Evolutionary conservation across 2,329 filamentous ascomycete species (phyloP).

Genomic region (Phialemonium atrogriseum): DNA sequence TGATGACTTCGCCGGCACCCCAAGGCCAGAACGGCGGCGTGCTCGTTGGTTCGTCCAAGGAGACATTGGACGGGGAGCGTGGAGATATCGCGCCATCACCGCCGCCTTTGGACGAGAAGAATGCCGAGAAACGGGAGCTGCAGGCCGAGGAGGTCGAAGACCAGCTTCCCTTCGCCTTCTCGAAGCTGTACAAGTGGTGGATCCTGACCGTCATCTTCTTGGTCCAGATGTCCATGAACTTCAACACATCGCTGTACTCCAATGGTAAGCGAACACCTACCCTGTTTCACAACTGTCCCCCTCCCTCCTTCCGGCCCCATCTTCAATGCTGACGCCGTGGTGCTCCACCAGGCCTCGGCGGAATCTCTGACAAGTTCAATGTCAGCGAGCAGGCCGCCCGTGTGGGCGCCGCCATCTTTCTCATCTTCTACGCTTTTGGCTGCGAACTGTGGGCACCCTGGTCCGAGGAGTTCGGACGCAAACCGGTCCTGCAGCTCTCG

Average conservation of each 20-base stretch:
- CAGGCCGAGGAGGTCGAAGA: constrained; percentile 55
- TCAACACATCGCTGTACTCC: constrained; percentile 68
- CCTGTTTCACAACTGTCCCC: too few relatives aligned
- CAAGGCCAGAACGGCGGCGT: too few relatives aligned
- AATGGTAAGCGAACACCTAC: too few relatives aligned
- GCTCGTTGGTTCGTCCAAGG: too few relatives aligned
- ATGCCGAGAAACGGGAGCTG: too few relatives aligned
- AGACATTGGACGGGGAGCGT: too few relatives aligned
- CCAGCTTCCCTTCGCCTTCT: constrained; percentile 55
- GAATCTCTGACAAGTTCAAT: constrained; percentile 58
- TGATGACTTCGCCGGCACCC: too few relatives aligned
- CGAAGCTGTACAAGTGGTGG: constrained; percentile 59
- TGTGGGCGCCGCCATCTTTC: constrained; percentile 68
- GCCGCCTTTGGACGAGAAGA: too few relatives aligned
- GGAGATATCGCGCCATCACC: too few relatives aligned
- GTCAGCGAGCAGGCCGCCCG: constrained; percentile 63
- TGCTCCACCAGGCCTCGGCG: constrained; percentile 52
- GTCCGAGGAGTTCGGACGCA: constrained; percentile 75
- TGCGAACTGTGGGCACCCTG: constrained; percentile 86
- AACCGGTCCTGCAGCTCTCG: constrained; percentile 64
- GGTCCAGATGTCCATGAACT: constrained; percentile 71
- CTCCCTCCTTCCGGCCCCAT: too few relatives aligned
- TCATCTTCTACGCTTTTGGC: constrained; percentile 74
- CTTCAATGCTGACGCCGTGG: too few relatives aligned
- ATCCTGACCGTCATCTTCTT: constrained; percentile 66